phyloP scores from a whole-genome alignment of 78 protist species.

The Capsaspora owczarzaki region DNA sequence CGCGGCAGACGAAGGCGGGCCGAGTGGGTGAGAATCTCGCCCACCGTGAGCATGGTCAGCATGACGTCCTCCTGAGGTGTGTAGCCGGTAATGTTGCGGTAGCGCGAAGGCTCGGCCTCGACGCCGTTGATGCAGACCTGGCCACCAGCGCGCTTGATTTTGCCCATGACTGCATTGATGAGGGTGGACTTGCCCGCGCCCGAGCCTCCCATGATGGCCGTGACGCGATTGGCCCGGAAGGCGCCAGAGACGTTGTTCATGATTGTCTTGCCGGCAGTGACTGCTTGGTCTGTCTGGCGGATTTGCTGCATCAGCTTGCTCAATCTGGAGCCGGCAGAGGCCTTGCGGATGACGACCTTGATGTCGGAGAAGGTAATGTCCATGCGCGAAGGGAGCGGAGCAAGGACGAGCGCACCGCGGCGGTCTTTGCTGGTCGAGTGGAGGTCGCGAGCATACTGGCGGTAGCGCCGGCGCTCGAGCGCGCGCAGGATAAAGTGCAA shows the following conservation, averaged over 20 bases:
- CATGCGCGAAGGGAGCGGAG: no score
- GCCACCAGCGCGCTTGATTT: not conserved
- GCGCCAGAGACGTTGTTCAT: conserved; percentile 12
- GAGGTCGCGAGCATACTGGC: no score
- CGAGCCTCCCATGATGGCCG: conserved; percentile 22
- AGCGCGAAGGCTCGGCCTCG: not conserved
- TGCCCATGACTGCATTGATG: not conserved
- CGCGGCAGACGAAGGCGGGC: conserved; percentile 6
- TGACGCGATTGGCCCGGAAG: not conserved
- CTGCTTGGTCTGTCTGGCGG: no score
- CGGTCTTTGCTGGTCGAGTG: no score
- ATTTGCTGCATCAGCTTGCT: no score
- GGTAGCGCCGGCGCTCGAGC: no score
- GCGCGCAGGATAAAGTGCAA: no score
- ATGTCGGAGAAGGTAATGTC: no score
- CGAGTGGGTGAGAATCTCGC: not conserved
- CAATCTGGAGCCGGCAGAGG: no score
- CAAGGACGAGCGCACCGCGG: no score
- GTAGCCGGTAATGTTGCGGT: conserved; percentile 19
- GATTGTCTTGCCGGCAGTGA: not conserved
- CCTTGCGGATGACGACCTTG: no score
- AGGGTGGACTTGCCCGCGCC: conserved; percentile 15
- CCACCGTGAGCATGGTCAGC: conserved; percentile 21
- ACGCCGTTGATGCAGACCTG: not conserved
- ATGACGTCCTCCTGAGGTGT: conserved; percentile 36